phyloP scores from a whole-genome alignment of 352 stramenopile species.

The Phytophthora hybrid region DNA sequence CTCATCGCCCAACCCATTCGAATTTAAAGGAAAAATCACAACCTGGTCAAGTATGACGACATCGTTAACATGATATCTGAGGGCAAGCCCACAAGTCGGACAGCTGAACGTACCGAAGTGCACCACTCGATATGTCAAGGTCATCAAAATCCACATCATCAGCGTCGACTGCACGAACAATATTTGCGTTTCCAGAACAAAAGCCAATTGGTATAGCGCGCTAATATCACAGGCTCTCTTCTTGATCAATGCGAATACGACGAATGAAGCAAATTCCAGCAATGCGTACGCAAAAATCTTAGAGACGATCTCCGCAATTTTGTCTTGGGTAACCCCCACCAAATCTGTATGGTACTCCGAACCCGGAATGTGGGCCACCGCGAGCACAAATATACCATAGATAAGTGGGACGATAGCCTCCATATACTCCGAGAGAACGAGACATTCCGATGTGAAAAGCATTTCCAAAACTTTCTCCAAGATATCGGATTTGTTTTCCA shows the following conservation, averaged over 20 bases:
- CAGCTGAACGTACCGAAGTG: conserved; percentile 38
- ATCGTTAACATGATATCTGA: neutral
- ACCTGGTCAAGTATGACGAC: conserved; percentile 5
- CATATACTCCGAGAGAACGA: conserved; percentile 51
- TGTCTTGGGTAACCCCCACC: conserved; percentile 1
- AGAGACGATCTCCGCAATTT: conserved; percentile 1
- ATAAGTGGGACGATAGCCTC: conserved; percentile 44
- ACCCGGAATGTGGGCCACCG: conserved; percentile 29
- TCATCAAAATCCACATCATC: conserved; percentile 38
- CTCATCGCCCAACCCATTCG: conserved; percentile 8
- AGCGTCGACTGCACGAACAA: conserved; percentile 36
- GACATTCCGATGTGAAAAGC: conserved; percentile 48
- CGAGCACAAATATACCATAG: conserved; percentile 32
- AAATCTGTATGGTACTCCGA: conserved; percentile 48
- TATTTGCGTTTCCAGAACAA: conserved; percentile 50
- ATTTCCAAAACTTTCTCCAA: conserved; percentile 26
- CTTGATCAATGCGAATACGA: conserved; percentile 24
- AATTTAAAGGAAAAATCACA: conserved; percentile 32
- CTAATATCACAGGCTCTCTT: conserved; percentile 25
- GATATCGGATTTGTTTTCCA: conserved; percentile 11
- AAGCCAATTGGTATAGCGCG: conserved; percentile 37
- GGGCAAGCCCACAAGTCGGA: neutral
- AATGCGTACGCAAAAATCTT: conserved; percentile 35
- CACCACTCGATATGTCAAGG: conserved; percentile 25
- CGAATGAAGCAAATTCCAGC: conserved; percentile 40